Evolutionary conservation across 305 asterid species (phyloP).

Genomic region (Solanum aculeatissimum): DNA sequence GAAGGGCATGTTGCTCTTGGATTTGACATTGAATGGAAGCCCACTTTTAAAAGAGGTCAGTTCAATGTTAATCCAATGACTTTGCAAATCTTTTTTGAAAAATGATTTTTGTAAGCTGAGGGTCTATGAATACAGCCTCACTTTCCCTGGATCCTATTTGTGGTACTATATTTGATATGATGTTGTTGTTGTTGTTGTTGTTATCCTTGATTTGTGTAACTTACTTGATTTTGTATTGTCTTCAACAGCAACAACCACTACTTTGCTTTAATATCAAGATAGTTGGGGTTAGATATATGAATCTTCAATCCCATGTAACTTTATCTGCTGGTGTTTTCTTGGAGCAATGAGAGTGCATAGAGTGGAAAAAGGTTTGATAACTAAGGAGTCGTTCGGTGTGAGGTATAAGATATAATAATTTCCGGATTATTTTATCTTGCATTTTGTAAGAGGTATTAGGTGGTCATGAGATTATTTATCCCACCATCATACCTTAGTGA

Average conservation of each 20-base stretch:
- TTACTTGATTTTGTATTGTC: neutral
- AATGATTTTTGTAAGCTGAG: no score
- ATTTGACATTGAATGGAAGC: slow-evolving; percentile 94
- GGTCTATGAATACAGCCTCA: no score
- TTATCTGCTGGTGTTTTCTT: neutral
- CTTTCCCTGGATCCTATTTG: no score
- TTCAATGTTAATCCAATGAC: neutral
- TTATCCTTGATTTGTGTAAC: neutral
- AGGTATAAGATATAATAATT: no score
- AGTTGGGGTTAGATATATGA: neutral
- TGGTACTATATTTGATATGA: no score
- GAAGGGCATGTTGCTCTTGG: slow-evolving; percentile 64
- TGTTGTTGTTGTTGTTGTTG: no score
- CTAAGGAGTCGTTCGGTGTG: neutral
- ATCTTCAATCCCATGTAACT: neutral
- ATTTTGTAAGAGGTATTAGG: no score
- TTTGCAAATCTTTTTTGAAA: no score
- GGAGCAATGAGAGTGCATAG: neutral
- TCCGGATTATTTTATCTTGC: no score
- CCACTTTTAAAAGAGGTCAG: slow-evolving; percentile 67
- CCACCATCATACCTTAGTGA: no score
- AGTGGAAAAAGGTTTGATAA: neutral
- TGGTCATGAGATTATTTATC: no score
- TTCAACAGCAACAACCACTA: neutral
- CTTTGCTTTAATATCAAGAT: neutral